These are phyloP conservation scores for Salvia sclarea DNA, from an alignment of 305 asterid species.

Conservation along the genomic window DNA sequence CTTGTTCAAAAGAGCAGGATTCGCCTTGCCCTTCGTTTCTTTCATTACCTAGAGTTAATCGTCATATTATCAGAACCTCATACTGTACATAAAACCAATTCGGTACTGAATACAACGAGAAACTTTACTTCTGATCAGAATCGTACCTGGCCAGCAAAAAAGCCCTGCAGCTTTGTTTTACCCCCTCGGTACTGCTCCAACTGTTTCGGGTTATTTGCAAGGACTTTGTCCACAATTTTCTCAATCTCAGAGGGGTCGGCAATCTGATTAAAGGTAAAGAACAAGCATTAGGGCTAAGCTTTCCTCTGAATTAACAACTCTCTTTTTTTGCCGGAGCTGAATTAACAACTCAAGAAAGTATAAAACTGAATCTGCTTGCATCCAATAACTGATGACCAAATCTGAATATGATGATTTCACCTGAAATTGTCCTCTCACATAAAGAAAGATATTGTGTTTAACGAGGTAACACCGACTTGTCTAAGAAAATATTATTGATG, in stretches of 20 bases:
- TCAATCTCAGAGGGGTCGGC: constrained; percentile 84
- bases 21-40: constrained; percentile 94
- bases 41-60: constrained; percentile 66
- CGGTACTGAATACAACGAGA: constrained; percentile 8
- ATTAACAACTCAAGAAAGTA: constrained; percentile 12
- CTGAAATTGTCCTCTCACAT: not conserved
- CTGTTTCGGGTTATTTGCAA: constrained; percentile 83
- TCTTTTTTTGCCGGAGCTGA: not conserved
- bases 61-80: constrained; percentile 1
- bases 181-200: constrained; percentile 88
- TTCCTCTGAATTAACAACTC: constrained; percentile 12
- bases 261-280: constrained; percentile 49
- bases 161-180: constrained; percentile 89
- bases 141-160: constrained; percentile 93
- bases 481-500: not conserved
- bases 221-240: constrained; percentile 85
- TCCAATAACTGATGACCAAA: not conserved
- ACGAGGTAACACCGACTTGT: not conserved
- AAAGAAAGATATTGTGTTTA: not conserved
- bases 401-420: not conserved
- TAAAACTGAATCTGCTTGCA: not conserved
- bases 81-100: not conserved
- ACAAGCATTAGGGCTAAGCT: constrained; percentile 1
- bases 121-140: constrained; percentile 18
- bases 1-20: constrained; percentile 86